A percentile compares a stretch with the other conserved stretches of the same genome.
Conservation (phyloP, 768 basidiomycete species). For the Brasilioporus rufonigricans region DNA sequence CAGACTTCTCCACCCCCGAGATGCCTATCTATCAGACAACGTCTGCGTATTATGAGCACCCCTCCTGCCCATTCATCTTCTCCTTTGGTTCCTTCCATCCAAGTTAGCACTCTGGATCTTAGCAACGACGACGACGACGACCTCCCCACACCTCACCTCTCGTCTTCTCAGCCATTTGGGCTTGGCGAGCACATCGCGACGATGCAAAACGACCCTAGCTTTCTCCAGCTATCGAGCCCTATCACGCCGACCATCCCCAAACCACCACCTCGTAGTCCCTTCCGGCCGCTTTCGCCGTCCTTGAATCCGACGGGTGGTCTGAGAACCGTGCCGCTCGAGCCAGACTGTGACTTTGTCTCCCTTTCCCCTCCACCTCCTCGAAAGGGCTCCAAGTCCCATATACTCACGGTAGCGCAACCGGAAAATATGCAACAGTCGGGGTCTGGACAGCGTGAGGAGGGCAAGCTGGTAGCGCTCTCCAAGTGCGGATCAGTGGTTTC, state of each 20-base stretch:
- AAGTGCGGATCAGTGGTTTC: slow-evolving; percentile 54
- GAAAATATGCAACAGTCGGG: slow-evolving; percentile 11
- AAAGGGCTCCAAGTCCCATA: slow-evolving; percentile 50
- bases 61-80: slow-evolving; percentile 36
- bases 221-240: slow-evolving; percentile 54
- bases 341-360: slow-evolving; percentile 41
- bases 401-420: slow-evolving; percentile 14
- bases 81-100: slow-evolving; percentile 20
- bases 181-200: slow-evolving; percentile 63
- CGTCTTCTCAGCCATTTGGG: slow-evolving; percentile 13
- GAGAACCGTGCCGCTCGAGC: slow-evolving; percentile 23
- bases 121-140: slow-evolving; percentile 26
- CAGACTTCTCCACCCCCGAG: slow-evolving; percentile 19
- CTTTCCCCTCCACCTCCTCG: slow-evolving; percentile 70
- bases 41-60: slow-evolving; percentile 66
- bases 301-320: neutral
- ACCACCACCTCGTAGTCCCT: slow-evolving; percentile 19
- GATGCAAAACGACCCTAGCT: slow-evolving; percentile 55
- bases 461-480: slow-evolving; percentile 37
- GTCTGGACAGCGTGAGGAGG: slow-evolving; percentile 10
- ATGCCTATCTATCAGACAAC: slow-evolving; percentile 53
- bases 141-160: slow-evolving; percentile 24
- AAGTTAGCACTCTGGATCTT: slow-evolving; percentile 27
- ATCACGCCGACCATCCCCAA: slow-evolving; percentile 31
- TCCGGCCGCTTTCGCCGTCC: slow-evolving; percentile 25